phyloP scores from a whole-genome alignment of 1,284 basidiomycete species.

The Xerocomus cyaneibrunnescens region DNA sequence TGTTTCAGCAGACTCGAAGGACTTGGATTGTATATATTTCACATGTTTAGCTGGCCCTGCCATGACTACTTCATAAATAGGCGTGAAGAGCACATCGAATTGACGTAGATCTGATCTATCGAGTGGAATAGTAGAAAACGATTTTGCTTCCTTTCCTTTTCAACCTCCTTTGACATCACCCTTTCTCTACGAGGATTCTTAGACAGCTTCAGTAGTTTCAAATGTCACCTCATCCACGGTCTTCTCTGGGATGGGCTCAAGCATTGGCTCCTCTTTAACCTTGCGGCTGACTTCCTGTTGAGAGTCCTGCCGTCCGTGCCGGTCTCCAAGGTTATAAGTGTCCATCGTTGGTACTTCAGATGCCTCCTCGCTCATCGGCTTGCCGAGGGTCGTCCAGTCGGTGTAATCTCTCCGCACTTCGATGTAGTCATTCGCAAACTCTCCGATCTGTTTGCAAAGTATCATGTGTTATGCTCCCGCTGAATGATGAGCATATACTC shows the following conservation, averaged over 20 bases:
- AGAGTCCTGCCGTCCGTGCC: slow-evolving; percentile 45
- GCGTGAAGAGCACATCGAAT: not conserved
- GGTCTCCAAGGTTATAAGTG: slow-evolving; percentile 42
- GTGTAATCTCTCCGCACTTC: slow-evolving; percentile 70
- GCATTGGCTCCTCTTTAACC: slow-evolving; percentile 10
- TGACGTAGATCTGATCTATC: not conserved
- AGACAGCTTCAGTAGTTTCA: not conserved
- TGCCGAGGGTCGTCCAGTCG: slow-evolving; percentile 45
- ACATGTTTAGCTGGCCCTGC: not conserved
- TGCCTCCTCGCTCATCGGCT: slow-evolving; percentile 4
- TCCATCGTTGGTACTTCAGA: slow-evolving; percentile 13
- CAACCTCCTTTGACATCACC: not conserved
- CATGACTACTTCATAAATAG: not conserved
- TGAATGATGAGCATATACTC: slow-evolving; percentile 23
- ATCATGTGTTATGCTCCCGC: not conserved
- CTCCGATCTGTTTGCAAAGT: slow-evolving; percentile 56
- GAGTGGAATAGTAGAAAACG: not conserved
- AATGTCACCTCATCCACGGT: not conserved
- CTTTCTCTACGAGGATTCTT: not conserved
- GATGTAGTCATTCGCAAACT: slow-evolving; percentile 77
- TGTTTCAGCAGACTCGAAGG: not conserved
- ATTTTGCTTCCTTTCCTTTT: not conserved
- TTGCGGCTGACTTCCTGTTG: slow-evolving; percentile 1
- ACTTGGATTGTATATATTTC: slow-evolving; percentile 3
- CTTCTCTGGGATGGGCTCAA: slow-evolving; percentile 26